Conservation (phyloP, 1,284 basidiomycete genomes). For the Malassezia japonica region DNA sequence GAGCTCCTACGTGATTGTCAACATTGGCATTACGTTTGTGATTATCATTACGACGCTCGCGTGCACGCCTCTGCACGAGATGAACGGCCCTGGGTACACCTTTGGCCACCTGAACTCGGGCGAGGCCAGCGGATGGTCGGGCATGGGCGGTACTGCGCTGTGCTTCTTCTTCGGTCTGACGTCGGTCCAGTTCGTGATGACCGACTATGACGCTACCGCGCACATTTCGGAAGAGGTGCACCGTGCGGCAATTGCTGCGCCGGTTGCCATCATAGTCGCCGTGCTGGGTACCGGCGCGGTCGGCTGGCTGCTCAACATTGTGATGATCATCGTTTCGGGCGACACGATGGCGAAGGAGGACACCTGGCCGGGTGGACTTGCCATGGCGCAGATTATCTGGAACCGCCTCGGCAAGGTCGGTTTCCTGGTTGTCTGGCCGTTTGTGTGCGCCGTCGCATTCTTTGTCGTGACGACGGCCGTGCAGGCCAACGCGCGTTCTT, state of each 20-base stretch:
- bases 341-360: slow-evolving; percentile 24
- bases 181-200: slow-evolving; percentile 63
- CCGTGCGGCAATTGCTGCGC: slow-evolving; percentile 70
- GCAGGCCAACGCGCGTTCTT: slow-evolving; percentile 74
- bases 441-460: slow-evolving; percentile 46
- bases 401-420: slow-evolving; percentile 48
- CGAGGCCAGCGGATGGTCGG: slow-evolving; percentile 51
- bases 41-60: slow-evolving; percentile 78
- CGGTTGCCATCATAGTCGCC: slow-evolving; percentile 71
- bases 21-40: slow-evolving; percentile 56
- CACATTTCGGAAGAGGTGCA: slow-evolving; percentile 88
- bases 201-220: slow-evolving; percentile 55
- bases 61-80: slow-evolving; percentile 59
- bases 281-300: slow-evolving; percentile 52
- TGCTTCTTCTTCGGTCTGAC: slow-evolving; percentile 78
- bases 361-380: slow-evolving; percentile 41
- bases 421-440: slow-evolving; percentile 59
- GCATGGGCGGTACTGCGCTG: slow-evolving; percentile 68
- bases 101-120: slow-evolving; percentile 60
- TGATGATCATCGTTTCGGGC: slow-evolving; percentile 66
- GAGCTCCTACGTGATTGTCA: slow-evolving; percentile 73
- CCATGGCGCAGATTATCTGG: slow-evolving; percentile 42
- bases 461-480: slow-evolving; percentile 54
- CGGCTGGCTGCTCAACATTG: slow-evolving; percentile 50
- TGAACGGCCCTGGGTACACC: slow-evolving; percentile 64